These are phyloP conservation scores for Phalaenopsis aphrodite DNA, from an alignment of 106 monocot species.

Conservation along the genomic window DNA sequence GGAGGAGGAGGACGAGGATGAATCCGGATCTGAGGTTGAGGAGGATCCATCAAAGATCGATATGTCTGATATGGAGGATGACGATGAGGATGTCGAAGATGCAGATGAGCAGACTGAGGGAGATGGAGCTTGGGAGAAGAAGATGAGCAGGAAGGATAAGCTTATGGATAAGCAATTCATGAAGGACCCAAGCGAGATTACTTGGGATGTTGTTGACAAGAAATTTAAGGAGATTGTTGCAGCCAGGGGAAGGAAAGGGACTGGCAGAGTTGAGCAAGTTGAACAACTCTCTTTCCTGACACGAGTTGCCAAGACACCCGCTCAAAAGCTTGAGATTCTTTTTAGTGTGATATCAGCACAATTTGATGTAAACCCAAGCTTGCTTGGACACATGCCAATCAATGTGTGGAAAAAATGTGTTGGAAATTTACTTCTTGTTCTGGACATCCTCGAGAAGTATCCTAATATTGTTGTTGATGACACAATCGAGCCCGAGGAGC, in stretches of 20 bases:
- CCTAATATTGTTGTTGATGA: slow-evolving; percentile 80
- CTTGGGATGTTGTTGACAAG: slow-evolving; percentile 85
- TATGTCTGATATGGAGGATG: slow-evolving; percentile 19
- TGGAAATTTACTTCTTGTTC: slow-evolving; percentile 55
- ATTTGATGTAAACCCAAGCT: slow-evolving; percentile 92
- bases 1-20: slow-evolving; percentile 24
- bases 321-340: slow-evolving; percentile 83
- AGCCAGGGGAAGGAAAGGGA: slow-evolving; percentile 83
- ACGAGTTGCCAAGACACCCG: slow-evolving; percentile 87
- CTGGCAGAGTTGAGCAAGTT: slow-evolving; percentile 79
- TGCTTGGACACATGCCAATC: slow-evolving; percentile 86
- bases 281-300: slow-evolving; percentile 89
- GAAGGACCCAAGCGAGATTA: slow-evolving; percentile 85
- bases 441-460: slow-evolving; percentile 78
- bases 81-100: slow-evolving; percentile 7
- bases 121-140: slow-evolving; percentile 33
- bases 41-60: slow-evolving; percentile 31
- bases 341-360: slow-evolving; percentile 83
- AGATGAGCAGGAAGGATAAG: slow-evolving; percentile 56
- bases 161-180: slow-evolving; percentile 70
- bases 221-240: slow-evolving; percentile 90
- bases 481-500: slow-evolving; percentile 58
- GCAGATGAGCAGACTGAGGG: slow-evolving; percentile 12
- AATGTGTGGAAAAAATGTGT: slow-evolving; percentile 88
- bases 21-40: slow-evolving; percentile 39